A percentile compares a stretch with the other conserved stretches of the same genome.
Conservation (phyloP, 352 stramenopile genomes). For the Globisporangium abappressorium region DNA sequence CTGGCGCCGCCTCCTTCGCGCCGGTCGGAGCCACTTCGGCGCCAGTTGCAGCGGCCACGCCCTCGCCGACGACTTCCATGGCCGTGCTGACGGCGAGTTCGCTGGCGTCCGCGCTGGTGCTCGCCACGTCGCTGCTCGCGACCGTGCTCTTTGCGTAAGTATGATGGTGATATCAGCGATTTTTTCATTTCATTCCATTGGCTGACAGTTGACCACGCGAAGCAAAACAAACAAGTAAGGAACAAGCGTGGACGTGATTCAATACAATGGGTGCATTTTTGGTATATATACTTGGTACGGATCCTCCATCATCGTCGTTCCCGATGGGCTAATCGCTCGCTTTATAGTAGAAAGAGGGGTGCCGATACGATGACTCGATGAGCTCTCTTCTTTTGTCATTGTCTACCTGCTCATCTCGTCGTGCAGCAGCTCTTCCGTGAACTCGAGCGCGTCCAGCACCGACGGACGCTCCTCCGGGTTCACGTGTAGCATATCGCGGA, state of each 20-base stretch:
- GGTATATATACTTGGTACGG: neutral
- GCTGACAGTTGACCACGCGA: neutral
- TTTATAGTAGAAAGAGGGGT: neutral
- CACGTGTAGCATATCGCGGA: constrained; percentile 83
- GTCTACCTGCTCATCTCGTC: constrained; percentile 53
- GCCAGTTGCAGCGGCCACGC: constrained; percentile 23
- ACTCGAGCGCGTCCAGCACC: constrained; percentile 77
- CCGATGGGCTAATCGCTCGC: neutral
- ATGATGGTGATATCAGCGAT: neutral
- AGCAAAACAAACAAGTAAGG: neutral
- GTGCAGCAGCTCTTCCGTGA: constrained; percentile 74
- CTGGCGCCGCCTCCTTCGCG: constrained; percentile 30
- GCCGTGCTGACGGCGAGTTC: constrained; percentile 7
- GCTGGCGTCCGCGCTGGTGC: constrained; percentile 22
- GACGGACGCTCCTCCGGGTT: constrained; percentile 80
- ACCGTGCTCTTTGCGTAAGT: constrained; percentile 18
- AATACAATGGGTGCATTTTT: constrained; percentile 11
- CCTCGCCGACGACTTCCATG: constrained; percentile 19
- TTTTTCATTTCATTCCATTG: neutral
- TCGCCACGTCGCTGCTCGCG: constrained; percentile 26
- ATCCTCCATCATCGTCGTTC: neutral
- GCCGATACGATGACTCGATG: neutral
- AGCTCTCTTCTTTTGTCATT: neutral
- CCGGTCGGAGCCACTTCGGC: constrained; percentile 31
- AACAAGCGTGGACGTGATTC: neutral